Conservation (phyloP, 495 filamentous ascomycete species). For the Aspergillus cavernicola region DNA sequence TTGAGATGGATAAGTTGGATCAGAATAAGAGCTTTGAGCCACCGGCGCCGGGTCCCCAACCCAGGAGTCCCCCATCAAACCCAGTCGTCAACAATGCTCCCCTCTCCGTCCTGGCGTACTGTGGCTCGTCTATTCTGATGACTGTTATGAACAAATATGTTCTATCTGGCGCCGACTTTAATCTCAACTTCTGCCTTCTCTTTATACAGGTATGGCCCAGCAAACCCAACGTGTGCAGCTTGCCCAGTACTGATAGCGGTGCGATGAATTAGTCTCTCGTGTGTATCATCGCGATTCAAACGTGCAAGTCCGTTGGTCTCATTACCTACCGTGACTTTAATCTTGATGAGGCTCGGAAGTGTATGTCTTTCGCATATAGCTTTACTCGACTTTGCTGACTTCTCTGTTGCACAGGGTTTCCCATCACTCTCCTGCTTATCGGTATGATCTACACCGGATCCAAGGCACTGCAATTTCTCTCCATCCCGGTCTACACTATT, state of each 20-base stretch:
- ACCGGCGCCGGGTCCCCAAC: conserved; percentile 38
- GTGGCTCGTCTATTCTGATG: conserved; percentile 93
- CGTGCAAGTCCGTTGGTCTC: conserved; percentile 74
- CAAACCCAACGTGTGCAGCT: not conserved
- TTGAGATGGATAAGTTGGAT: conserved; percentile 68
- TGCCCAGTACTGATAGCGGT: conserved; percentile 13
- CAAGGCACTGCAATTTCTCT: conserved; percentile 94
- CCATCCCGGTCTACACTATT: conserved; percentile 98
- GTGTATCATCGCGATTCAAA: conserved; percentile 83
- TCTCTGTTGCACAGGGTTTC: conserved; percentile 70
- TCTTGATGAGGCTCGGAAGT: conserved; percentile 84
- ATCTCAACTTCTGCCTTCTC: conserved; percentile 94
- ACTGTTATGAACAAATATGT: conserved; percentile 99
- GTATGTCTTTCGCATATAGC: conserved; percentile 45
- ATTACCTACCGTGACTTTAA: conserved; percentile 93
- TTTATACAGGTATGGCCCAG: conserved; percentile 70
- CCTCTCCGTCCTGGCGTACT: conserved; percentile 85
- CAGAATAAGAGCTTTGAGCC: conserved; percentile 55
- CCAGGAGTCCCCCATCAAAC: conserved; percentile 26
- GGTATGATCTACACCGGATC: conserved; percentile 99
- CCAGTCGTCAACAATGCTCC: conserved; percentile 64
- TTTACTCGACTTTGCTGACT: conserved; percentile 15
- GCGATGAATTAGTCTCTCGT: conserved; percentile 68
- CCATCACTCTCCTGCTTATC: conserved; percentile 92
- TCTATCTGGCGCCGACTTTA: conserved; percentile 84